phyloP scores from a whole-genome alignment of 306 rosid genomes.

The Astragalus glycyphyllos region DNA sequence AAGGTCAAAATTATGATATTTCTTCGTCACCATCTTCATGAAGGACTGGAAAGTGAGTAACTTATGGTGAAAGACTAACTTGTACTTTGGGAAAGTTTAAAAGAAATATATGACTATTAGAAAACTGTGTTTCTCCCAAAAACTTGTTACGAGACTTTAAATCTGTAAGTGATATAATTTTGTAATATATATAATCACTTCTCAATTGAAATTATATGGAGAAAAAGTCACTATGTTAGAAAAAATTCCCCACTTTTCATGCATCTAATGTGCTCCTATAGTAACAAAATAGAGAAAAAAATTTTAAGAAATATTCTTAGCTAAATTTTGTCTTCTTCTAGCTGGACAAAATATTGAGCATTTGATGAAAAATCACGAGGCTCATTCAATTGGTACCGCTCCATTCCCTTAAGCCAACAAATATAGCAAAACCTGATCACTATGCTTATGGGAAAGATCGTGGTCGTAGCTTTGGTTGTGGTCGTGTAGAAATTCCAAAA shows the following conservation, averaged over 20 bases:
- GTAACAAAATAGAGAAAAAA: neutral
- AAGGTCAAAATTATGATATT: no score
- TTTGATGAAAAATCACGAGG: neutral
- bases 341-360: neutral
- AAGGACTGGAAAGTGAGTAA: neutral
- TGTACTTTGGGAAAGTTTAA: no score
- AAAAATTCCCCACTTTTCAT: neutral
- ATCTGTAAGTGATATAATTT: no score
- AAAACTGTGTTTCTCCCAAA: no score
- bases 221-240: no score
- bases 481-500: neutral
- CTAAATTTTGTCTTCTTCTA: neutral
- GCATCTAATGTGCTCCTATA: neutral
- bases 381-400: neutral
- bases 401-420: neutral
- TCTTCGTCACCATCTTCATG: neutral
- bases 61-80: neutral
- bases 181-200: no score
- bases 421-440: neutral
- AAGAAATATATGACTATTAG: no score
- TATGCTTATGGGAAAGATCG: neutral
- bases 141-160: no score
- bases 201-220: neutral
- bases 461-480: neutral
- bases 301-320: no score